Evolutionary conservation across 257 asterid genomes (phyloP).

Genomic region (Fraxinus anomala): DNA sequence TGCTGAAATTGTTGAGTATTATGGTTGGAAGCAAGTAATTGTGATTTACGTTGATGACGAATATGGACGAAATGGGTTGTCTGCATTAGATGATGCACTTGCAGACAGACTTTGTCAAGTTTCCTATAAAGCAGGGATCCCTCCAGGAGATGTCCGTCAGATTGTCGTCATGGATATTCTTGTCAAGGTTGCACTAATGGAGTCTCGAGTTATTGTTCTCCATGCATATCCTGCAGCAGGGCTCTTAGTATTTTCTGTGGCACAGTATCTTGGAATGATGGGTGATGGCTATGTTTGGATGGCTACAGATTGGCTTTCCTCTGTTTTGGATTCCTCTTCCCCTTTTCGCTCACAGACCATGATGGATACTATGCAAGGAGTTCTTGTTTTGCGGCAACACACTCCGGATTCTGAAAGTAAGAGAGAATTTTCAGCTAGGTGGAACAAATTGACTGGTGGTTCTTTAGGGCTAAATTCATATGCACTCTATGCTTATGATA

Average conservation of each 20-base stretch:
- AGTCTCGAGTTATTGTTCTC: constrained; percentile 48
- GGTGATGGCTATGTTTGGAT: constrained; percentile 57
- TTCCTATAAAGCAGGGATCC: constrained; percentile 48
- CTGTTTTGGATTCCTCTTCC: constrained; percentile 45
- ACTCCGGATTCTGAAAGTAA: constrained; percentile 48
- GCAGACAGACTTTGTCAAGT: constrained; percentile 40
- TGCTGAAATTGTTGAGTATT: constrained; percentile 42
- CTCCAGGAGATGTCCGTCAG: constrained; percentile 32
- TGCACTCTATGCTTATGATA: constrained; percentile 78
- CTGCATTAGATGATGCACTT: constrained; percentile 52
- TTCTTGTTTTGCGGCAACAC: constrained; percentile 47
- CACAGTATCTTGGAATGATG: constrained; percentile 53
- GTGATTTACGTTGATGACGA: constrained; percentile 48
- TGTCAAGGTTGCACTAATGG: constrained; percentile 45
- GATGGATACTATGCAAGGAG: constrained; percentile 46
- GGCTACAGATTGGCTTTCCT: constrained; percentile 56
- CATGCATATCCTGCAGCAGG: constrained; percentile 44
- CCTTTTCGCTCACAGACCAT: constrained; percentile 33
- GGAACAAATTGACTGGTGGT: constrained; percentile 59
- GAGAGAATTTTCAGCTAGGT: constrained; percentile 52
- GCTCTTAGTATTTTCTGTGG: constrained; percentile 44
- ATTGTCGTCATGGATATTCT: constrained; percentile 46
- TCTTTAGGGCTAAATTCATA: constrained; percentile 66
- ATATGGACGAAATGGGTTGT: constrained; percentile 49
- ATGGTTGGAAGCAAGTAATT: constrained; percentile 47